Evolutionary conservation across 331 rosid species (phyloP).

Genomic region (Pyracantha coccinea): DNA sequence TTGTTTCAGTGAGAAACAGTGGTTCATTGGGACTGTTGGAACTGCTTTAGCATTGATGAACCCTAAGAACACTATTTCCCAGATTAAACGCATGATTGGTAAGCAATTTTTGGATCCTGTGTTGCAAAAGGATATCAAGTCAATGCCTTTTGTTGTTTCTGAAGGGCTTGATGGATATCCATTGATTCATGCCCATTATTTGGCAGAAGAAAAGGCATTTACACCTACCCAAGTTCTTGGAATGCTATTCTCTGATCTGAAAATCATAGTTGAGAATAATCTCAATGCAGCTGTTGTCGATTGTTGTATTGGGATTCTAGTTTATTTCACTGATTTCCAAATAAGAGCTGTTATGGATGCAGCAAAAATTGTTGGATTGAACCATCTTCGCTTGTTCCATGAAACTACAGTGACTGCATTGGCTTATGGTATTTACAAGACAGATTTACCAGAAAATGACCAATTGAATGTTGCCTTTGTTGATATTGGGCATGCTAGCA

Average conservation of each 20-base stretch:
- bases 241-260: conserved; percentile 75
- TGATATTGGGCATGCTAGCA: conserved; percentile 90
- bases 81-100: conserved; percentile 72
- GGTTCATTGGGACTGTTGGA: conserved; percentile 92
- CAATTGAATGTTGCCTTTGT: conserved; percentile 86
- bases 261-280: conserved; percentile 75
- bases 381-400: conserved; percentile 79
- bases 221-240: conserved; percentile 84
- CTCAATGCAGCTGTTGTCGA: conserved; percentile 79
- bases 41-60: conserved; percentile 95
- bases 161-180: conserved; percentile 93
- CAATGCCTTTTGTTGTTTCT: conserved; percentile 57
- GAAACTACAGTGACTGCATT: conserved; percentile 94
- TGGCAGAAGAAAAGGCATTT: conserved; percentile 62
- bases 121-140: conserved; percentile 65
- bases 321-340: conserved; percentile 86
- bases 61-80: conserved; percentile 78
- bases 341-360: conserved; percentile 93
- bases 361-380: conserved; percentile 83
- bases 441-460: conserved; percentile 83
- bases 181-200: conserved; percentile 59
- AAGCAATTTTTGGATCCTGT: conserved; percentile 65
- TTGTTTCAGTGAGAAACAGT: conserved; percentile 87
- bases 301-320: conserved; percentile 94
- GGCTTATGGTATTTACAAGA: conserved; percentile 95